Evolutionary conservation across 345 rosid species (phyloP).

Genomic region (Moricandia moricandioides): DNA sequence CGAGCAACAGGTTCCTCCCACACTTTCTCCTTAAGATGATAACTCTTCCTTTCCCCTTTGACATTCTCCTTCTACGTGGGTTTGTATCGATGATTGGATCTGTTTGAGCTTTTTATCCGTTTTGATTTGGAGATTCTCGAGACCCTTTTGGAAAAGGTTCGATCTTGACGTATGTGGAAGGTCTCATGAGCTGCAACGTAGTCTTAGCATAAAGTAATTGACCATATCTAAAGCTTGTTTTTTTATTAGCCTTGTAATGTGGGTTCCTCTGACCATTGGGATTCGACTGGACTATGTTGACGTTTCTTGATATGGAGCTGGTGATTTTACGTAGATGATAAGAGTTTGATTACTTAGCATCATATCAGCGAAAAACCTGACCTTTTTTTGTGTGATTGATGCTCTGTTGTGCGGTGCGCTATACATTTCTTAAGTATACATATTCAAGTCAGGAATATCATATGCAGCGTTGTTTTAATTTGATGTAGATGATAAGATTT

Average conservation of each 20-base stretch:
- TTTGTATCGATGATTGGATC: conserved; percentile 35
- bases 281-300: not conserved
- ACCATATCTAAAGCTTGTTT: not conserved
- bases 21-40: not conserved
- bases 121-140: conserved; percentile 8
- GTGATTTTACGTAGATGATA: not conserved
- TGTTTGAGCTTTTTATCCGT: not conserved
- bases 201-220: too few relatives aligned
- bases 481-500: not conserved
- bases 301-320: not conserved
- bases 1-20: conserved; percentile 58
- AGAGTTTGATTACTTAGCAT: conserved; percentile 1
- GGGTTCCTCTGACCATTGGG: not conserved
- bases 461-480: not conserved
- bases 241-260: conserved; percentile 29
- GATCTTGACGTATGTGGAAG: conserved; percentile 23
- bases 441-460: not conserved
- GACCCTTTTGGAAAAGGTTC: conserved; percentile 7
- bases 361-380: not conserved
- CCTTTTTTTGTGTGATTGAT: not conserved
- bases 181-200: not conserved
- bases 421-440: not conserved
- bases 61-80: not conserved
- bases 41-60: not conserved
- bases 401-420: conserved; percentile 7